A percentile compares a stretch with the other conserved stretches of the same genome.
Evolutionary conservation across 2,329 filamentous ascomycete species (phyloP).

Genomic region (Didymellaceae sp.): DNA sequence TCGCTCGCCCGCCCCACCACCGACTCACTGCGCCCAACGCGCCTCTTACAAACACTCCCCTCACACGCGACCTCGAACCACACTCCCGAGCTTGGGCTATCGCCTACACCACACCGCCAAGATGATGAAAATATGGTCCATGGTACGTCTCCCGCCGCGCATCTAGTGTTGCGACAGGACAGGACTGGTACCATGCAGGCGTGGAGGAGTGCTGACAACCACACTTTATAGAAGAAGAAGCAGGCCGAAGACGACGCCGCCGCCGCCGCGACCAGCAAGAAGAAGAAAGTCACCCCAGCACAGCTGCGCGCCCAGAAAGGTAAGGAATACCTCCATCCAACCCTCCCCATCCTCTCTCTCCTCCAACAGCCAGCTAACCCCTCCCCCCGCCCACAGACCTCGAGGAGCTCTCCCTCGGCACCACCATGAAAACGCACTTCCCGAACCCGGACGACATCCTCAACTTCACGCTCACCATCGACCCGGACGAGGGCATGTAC

Average conservation of each 20-base stretch:
- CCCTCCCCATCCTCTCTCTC: no score
- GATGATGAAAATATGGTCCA: constrained; percentile 99
- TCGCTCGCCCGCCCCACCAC: constrained; percentile 25
- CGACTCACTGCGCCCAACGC: constrained; percentile 16
- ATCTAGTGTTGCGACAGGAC: no score
- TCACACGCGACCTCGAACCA: constrained; percentile 25
- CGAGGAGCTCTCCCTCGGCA: constrained; percentile 77
- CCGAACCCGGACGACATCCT: constrained; percentile 85
- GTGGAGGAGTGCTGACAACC: constrained; percentile 42
- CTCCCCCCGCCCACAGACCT: constrained; percentile 63
- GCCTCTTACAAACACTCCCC: constrained; percentile 13
- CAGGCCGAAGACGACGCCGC: constrained; percentile 89
- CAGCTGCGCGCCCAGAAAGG: constrained; percentile 96
- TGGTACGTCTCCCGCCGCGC: constrained; percentile 77
- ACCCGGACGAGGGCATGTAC: constrained; percentile 88
- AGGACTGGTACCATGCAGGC: no score
- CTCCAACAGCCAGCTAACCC: background rate
- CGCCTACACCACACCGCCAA: constrained; percentile 52
- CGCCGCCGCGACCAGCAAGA: constrained; percentile 78
- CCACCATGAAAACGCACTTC: constrained; percentile 82
- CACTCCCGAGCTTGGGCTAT: constrained; percentile 8
- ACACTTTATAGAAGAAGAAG: constrained; percentile 86
- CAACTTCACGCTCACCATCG: constrained; percentile 81
- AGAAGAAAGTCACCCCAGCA: constrained; percentile 98
- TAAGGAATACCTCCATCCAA: constrained; percentile 53